These are phyloP conservation scores for Curvularia hawaiiensis DNA, from an alignment of 2,329 filamentous ascomycete genomes.

Conservation along the genomic window DNA sequence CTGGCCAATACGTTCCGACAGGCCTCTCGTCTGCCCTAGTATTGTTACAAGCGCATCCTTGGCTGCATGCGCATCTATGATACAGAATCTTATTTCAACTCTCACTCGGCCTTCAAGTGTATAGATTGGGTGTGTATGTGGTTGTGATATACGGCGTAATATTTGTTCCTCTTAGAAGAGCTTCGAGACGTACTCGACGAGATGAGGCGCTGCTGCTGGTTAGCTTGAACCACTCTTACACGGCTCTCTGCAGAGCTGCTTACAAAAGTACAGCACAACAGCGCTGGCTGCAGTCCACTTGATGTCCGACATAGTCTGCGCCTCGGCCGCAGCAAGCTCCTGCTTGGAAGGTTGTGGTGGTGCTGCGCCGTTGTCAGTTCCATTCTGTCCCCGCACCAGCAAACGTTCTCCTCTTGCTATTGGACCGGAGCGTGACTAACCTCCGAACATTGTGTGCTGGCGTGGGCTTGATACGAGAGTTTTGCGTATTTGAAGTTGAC, in stretches of 20 bases:
- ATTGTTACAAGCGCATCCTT: conserved; percentile 11
- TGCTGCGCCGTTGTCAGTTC: conserved; percentile 51
- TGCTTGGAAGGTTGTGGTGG: conserved; percentile 72
- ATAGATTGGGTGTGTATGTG: neutral
- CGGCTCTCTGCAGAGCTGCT: conserved; percentile 35
- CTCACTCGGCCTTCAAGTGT: neutral
- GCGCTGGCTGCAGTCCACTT: conserved; percentile 70
- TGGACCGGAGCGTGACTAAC: conserved; percentile 25
- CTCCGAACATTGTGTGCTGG: conserved; percentile 60
- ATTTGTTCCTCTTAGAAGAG: conserved; percentile 48
- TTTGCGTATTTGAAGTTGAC: conserved; percentile 9
- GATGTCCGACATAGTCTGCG: conserved; percentile 69
- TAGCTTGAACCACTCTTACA: neutral
- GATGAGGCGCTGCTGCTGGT: conserved; percentile 56
- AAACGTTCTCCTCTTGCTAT: neutral
- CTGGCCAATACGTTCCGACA: neutral
- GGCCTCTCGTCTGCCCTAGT: neutral
- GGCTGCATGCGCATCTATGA: conserved; percentile 8
- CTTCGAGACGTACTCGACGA: conserved; percentile 59
- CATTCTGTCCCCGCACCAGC: neutral
- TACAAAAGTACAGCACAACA: conserved; percentile 78
- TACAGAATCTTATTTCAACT: conserved; percentile 1
- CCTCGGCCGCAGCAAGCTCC: conserved; percentile 69
- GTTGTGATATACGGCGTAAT: neutral
- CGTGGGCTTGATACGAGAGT: neutral